Percentiles rank a stretch among this genome's conserved stretches.
These are phyloP conservation scores for Ustilago trichophora DNA, from an alignment of 1,284 basidiomycete genomes.

Conservation along the genomic window DNA sequence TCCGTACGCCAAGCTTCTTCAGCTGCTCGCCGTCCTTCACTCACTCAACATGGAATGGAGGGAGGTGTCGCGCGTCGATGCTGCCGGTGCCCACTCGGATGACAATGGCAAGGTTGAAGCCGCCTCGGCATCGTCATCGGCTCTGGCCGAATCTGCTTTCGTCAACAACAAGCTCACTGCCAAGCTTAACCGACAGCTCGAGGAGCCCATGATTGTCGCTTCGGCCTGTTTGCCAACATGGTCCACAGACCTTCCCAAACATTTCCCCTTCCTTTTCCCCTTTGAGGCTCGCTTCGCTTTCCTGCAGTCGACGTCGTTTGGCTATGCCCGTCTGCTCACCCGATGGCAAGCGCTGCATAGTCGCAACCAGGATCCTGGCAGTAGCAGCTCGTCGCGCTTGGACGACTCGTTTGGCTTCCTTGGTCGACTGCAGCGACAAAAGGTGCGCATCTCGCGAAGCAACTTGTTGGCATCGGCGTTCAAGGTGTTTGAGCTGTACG, in stretches of 20 bases:
- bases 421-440: constrained; percentile 90
- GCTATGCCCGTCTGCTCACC: constrained; percentile 91
- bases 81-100: constrained; percentile 4
- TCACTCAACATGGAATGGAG: constrained; percentile 77
- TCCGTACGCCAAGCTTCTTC: constrained; percentile 87
- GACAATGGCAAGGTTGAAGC: constrained; percentile 26
- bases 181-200: constrained; percentile 94
- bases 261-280: constrained; percentile 97
- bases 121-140: constrained; percentile 60
- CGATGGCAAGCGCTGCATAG: constrained; percentile 80
- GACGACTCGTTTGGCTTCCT: constrained; percentile 92
- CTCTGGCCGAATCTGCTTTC: constrained; percentile 78
- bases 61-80: constrained; percentile 19
- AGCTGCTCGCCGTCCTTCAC: constrained; percentile 86
- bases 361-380: constrained; percentile 68
- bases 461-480: constrained; percentile 96
- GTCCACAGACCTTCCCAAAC: constrained; percentile 90
- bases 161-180: constrained; percentile 98
- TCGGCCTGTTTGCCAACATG: constrained; percentile 95
- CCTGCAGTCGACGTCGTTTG: constrained; percentile 95
- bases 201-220: constrained; percentile 98
- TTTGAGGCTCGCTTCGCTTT: constrained; percentile 97
- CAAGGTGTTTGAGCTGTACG: constrained; percentile 97
- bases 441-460: constrained; percentile 92
- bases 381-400: constrained; percentile 40